A percentile compares a stretch with the other conserved stretches of the same genome.
These are phyloP conservation scores for Phytophthora vignae DNA, from an alignment of 352 stramenopile species.

Conservation along the genomic window DNA sequence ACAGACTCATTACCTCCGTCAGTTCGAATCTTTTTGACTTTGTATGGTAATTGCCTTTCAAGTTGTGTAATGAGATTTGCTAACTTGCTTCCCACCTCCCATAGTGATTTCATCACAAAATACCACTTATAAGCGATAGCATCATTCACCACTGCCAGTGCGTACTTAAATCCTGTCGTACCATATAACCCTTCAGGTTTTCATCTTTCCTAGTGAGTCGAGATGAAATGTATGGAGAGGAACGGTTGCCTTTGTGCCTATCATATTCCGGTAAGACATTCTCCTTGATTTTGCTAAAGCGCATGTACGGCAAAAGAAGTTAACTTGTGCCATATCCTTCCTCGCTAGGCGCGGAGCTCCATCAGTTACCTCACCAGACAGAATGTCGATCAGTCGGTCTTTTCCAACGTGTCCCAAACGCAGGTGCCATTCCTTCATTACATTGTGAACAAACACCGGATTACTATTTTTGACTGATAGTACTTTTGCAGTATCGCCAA, in stretches of 20 bases:
- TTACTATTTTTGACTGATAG: not conserved
- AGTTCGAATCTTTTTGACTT: not conserved
- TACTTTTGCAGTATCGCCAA: not conserved
- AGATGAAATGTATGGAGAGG: not conserved
- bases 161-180: not conserved
- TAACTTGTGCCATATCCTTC: not conserved
- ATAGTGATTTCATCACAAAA: conserved; percentile 20
- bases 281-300: not conserved
- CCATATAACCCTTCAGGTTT: not conserved
- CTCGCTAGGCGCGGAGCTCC: not conserved
- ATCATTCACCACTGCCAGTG: conserved; percentile 1
- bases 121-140: conserved; percentile 20
- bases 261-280: not conserved
- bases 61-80: not conserved
- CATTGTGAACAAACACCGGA: not conserved
- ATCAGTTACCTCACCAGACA: not conserved
- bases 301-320: not conserved
- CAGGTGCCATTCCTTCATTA: not conserved
- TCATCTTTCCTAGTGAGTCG: not conserved
- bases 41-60: not conserved
- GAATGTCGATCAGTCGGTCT: not conserved
- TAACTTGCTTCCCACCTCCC: not conserved
- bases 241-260: not conserved
- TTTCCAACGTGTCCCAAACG: not conserved
- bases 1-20: conserved; percentile 16